Evolutionary conservation across 1,284 basidiomycete genomes (phyloP).

Genomic region (Boletus semigastroideus): DNA sequence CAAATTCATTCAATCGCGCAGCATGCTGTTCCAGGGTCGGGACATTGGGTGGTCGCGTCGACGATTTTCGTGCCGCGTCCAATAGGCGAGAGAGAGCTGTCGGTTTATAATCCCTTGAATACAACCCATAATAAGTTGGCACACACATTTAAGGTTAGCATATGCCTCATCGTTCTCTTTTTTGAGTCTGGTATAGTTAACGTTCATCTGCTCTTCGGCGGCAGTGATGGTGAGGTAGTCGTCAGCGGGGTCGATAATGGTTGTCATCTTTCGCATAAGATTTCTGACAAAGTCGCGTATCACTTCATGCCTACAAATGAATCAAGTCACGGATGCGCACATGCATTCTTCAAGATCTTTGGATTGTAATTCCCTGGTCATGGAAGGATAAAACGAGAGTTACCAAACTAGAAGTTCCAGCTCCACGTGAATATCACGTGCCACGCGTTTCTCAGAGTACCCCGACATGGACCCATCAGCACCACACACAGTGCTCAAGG

Average conservation of each 20-base stretch:
- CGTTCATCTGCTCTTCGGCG: conserved; percentile 64
- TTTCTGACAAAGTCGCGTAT: conserved; percentile 41
- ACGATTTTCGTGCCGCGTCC: conserved; percentile 68
- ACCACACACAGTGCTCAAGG: conserved; percentile 50
- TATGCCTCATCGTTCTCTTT: conserved; percentile 67
- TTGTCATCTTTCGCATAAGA: conserved; percentile 63
- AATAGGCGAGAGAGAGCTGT: conserved; percentile 63
- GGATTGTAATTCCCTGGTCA: conserved; percentile 32
- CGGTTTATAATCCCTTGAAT: background rate
- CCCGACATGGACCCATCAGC: conserved; percentile 37
- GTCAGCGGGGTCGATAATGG: conserved; percentile 71
- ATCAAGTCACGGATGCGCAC: conserved; percentile 13
- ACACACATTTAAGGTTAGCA: conserved; percentile 56
- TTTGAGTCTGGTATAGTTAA: conserved; percentile 52
- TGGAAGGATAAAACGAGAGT: conserved; percentile 8
- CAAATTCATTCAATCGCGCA: conserved; percentile 61
- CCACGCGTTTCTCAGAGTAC: conserved; percentile 58
- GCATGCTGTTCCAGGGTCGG: conserved; percentile 66
- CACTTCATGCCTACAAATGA: background rate
- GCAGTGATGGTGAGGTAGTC: conserved; percentile 71
- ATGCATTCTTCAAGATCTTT: conserved; percentile 38
- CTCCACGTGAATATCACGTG: conserved; percentile 25
- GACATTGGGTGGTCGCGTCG: conserved; percentile 64
- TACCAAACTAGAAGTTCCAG: background rate
- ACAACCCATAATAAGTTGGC: background rate